Percentiles rank a stretch among this genome's conserved stretches.
Conservation (phyloP, 306 rosid species). For the Cicer judaicum region DNA sequence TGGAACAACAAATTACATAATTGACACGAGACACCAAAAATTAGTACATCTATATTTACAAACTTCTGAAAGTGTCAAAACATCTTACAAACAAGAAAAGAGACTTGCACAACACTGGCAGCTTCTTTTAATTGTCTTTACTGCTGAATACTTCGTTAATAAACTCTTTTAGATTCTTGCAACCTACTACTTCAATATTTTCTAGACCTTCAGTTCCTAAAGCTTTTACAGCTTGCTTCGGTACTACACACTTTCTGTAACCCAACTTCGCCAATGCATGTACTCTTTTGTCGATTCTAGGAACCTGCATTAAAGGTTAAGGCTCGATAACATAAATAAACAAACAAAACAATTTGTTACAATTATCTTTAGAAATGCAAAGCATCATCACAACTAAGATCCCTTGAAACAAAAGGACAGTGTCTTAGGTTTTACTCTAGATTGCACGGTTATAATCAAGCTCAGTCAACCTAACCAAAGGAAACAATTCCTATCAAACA, state of each 20-base stretch:
- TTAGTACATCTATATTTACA: slow-evolving; percentile 28
- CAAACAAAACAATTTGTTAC: not conserved
- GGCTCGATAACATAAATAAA: slow-evolving; percentile 10
- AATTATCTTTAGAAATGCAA: slow-evolving; percentile 23
- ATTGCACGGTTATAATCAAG: not conserved
- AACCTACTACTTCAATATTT: slow-evolving; percentile 58
- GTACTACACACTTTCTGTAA: slow-evolving; percentile 72
- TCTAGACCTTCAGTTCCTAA: slow-evolving; percentile 49
- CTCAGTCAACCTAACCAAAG: not conserved
- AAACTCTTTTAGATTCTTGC: slow-evolving; percentile 84
- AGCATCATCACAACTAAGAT: slow-evolving; percentile 4
- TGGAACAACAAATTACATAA: not conserved
- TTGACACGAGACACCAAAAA: slow-evolving; percentile 10
- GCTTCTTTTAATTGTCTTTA: slow-evolving; percentile 37
- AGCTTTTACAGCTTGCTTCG: slow-evolving; percentile 62
- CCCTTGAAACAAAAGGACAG: not conserved
- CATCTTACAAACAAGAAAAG: slow-evolving; percentile 12
- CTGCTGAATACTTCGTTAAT: slow-evolving; percentile 61
- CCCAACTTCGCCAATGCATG: slow-evolving; percentile 78
- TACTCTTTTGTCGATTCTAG: slow-evolving; percentile 85
- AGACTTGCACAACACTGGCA: slow-evolving; percentile 33
- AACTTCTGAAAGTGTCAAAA: slow-evolving; percentile 2
- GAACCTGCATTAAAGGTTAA: slow-evolving; percentile 59
- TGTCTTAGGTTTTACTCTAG: slow-evolving; percentile 17
- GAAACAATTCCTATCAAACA: slow-evolving; percentile 2